Base-by-base conservation (phyloP, 768 basidiomycete species). In the Filobasidium wieringae region DNA sequence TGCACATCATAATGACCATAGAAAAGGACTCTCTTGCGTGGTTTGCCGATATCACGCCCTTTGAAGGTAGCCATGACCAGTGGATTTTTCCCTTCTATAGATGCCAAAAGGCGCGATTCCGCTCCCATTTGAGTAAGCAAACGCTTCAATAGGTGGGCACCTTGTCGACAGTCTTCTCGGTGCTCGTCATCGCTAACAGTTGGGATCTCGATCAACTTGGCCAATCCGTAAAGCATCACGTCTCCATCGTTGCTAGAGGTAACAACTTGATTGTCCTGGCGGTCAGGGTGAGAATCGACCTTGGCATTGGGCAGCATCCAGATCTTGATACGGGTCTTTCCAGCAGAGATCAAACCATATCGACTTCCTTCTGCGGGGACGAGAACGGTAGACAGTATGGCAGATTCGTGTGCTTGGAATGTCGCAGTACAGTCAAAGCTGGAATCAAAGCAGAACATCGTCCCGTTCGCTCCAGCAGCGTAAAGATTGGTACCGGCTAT, bases 1-100 rank as follows among this genome's bases (percentile, higher is more conserved):
- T 97, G 88, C n/a, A 97, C 88, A 65, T 99, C 95, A 75, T 97
- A 99, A 71, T 99, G 95, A 87, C 91, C 93, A 64, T 97, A 99
- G 73, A 93, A 92, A 12, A 96, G 76, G 2, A 97, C 52, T 11
- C 72, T 51, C 55, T 71, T 79, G 5, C 92, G 80, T 7, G 82
- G 86, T 59, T 84, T 84, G 22, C 59, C 64, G 27, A 52, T 58
- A 19, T 55, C 31, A 7, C 76, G 71, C 62, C 80, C 78, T 2
- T 78, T 77, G 71, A 97, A 99, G 1, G 83, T 90, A 0, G 85
- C 92, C 9, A 95, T 78, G 0, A 97, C 91, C 8, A 97, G 78
- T 0, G 95, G 93, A 69, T 88, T 95, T 55, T 79, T 80, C 0
- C 80, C 82, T 64, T 86, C 84, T 15, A 81, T 81, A 0, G 85